phyloP scores from a whole-genome alignment of 306 rosid species.

The Rosa multiflora region DNA sequence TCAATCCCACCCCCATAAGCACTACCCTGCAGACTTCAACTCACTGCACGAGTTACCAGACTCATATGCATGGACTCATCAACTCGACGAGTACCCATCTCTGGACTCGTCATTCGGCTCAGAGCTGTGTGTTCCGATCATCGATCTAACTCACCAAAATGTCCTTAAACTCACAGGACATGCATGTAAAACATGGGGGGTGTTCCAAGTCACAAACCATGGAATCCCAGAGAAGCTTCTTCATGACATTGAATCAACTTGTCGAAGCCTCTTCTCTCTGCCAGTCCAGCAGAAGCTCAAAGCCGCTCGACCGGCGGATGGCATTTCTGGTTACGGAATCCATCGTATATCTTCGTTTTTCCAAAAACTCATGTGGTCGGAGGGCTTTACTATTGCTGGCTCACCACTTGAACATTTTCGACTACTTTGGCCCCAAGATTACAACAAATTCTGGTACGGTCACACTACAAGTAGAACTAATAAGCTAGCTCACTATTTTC shows the following conservation, averaged over 20 bases:
- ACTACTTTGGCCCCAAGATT: slow-evolving; percentile 85
- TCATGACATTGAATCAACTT: slow-evolving; percentile 41
- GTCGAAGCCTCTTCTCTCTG: slow-evolving; percentile 59
- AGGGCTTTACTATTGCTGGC: slow-evolving; percentile 80
- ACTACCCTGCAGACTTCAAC: slow-evolving; percentile 56
- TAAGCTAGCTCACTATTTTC: background rate
- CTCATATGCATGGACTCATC: slow-evolving; percentile 63
- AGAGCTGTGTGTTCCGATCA: slow-evolving; percentile 43
- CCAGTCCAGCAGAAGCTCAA: slow-evolving; percentile 56
- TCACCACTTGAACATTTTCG: slow-evolving; percentile 75
- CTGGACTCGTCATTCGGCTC: background rate
- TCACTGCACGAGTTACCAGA: slow-evolving; percentile 72
- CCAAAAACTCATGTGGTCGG: slow-evolving; percentile 95
- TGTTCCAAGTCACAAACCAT: slow-evolving; percentile 71
- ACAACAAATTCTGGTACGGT: slow-evolving; percentile 55
- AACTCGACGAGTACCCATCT: slow-evolving; percentile 21
- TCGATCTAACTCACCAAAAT: slow-evolving; percentile 68
- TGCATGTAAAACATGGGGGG: slow-evolving; percentile 92
- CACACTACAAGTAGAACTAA: slow-evolving; percentile 18
- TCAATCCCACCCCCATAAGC: slow-evolving; percentile 48
- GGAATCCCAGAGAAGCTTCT: slow-evolving; percentile 49
- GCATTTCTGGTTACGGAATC: slow-evolving; percentile 71
- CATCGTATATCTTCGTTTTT: slow-evolving; percentile 90
- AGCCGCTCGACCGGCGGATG: slow-evolving; percentile 72
- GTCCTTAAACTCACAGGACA: slow-evolving; percentile 48